Evolutionary conservation across 192 early-diverging fungal genomes (phyloP).

Genomic region (Coemansia sp.): DNA sequence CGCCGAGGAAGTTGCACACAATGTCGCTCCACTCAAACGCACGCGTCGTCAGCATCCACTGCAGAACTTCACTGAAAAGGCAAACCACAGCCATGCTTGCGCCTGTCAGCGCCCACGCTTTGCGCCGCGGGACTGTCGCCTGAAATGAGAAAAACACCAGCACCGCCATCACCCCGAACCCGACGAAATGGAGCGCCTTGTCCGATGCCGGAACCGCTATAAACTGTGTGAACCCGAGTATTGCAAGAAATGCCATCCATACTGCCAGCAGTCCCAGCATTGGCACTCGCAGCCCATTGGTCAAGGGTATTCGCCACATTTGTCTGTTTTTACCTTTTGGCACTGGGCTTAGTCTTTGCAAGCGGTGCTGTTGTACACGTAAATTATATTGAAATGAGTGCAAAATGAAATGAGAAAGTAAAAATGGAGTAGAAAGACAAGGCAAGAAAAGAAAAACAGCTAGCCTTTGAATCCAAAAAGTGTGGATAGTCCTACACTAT

Average conservation of each 20-base stretch:
- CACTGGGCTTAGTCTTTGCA: no score
- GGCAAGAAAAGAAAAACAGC: not conserved
- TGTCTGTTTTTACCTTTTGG: not conserved
- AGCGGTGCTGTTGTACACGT: no score
- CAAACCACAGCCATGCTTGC: slow-evolving; percentile 11
- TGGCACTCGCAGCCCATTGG: slow-evolving; percentile 20
- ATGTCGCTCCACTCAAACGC: slow-evolving; percentile 44
- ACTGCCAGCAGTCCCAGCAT: slow-evolving; percentile 10
- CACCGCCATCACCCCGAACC: slow-evolving; percentile 33
- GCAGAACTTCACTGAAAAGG: slow-evolving; percentile 39
- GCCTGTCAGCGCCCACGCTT: slow-evolving; percentile 23
- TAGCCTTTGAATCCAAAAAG: not conserved
- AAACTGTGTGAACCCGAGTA: slow-evolving; percentile 42
- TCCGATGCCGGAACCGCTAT: slow-evolving; percentile 25
- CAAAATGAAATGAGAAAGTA: not conserved
- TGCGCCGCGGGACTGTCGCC: slow-evolving; percentile 21
- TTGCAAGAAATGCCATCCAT: slow-evolving; percentile 30
- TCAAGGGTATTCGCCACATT: slow-evolving; percentile 30
- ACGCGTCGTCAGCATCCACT: slow-evolving; percentile 35
- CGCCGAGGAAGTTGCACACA: slow-evolving; percentile 36
- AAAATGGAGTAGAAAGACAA: not conserved
- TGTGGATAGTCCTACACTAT: no score
- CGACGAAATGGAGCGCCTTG: slow-evolving; percentile 46
- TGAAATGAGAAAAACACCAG: slow-evolving; percentile 43
- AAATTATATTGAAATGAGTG: not conserved